Evolutionary conservation across 768 basidiomycete species (phyloP), one percentile per base, ranked within the genome.

Genomic region (Tulasnella calospora): DNA sequence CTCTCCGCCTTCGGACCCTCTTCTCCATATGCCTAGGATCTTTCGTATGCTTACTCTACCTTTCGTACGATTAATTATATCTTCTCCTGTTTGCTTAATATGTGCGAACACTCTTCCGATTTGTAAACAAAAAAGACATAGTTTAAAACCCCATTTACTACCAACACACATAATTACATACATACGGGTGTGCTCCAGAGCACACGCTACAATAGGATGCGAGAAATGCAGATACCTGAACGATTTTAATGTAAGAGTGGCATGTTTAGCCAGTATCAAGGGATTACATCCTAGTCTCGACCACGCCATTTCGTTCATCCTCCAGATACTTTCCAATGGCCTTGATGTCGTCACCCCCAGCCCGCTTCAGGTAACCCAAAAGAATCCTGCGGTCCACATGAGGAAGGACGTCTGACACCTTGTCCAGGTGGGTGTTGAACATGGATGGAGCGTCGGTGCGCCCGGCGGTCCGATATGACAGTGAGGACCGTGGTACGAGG

Each of bases 221-320:
- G 61, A 67, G 27, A 67, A 67, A 67, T 67, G 27, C 10, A 13
- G 27, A 33, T 67, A 67, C 61, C 61, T 67, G 33, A 67, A 35
- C 10, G 27, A 35, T 67, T 27, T 67, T 27, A 35, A 67, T 67
- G 30, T 27, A 67, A 67, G 30, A 61, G 61, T 17, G 30, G 30
- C 30, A 35, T 67, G 27, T 17, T 0, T 13, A 67, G 51, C 21
- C 51, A 51, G 5, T 23, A 51, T 51, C 51, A 51, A 51, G 51
- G 51, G 23, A 10, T 33, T 35, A 67, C 27, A 67, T 67, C 61
- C 61, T 27, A 33, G 13, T 33, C 19, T 67, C 61, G 13, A 76
- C 75, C 17, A 76, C 57, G 21, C 77, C 77, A n/a, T 57, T 78
- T 27, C 71, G 35, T 46, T 78, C 77, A 47, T 78, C 77, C 19